Evolutionary conservation across 495 filamentous ascomycete species (phyloP), one percentile per base, ranked within the genome.

Genomic region (Melanomma pulvis-pyrius): DNA sequence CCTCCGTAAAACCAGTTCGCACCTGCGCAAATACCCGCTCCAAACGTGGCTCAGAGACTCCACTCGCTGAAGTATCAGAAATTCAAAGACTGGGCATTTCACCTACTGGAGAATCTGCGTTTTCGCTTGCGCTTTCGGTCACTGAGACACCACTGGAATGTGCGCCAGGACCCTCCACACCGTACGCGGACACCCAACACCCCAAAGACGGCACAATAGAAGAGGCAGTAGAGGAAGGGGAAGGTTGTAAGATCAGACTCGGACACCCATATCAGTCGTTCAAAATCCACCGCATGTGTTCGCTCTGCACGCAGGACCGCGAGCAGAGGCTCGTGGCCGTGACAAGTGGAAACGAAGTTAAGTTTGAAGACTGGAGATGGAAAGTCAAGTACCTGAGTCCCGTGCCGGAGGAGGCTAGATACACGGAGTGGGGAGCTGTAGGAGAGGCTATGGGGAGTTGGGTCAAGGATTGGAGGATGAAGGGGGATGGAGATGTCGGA

Each of bases 351-450:
- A 56, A 69, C 56, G 44, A 30, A 29, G 62, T 78, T 12, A 46
- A 26, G 11, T 71, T 72, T 57, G 71, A 78, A 25, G 74, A 75
- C 34, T 76, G 71, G 71, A 62, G 55, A 41, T 78, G 76, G 76
- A 76, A 74, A 48, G 74, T 78, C 56, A 70, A 62, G 55, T 77
- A 78, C 55, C 50, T 60, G 12, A 61, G 65, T 50, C 71, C 72
- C 29, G 59, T 65, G 24, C 73, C 63, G 1, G 68, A 72, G 41
- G 65, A 70, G 36, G 24, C 44, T 2, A 47, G 48, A 19, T 65
- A 26, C 28, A 39, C 24, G 34, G 51, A 59, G 32, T 52, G 30
- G 69, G 34, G 47, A 60, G 67, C 68, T 51, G 62, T 67, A 57
- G 74, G 68, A 21, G 67, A 71, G 54, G 69, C 58, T 19, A 57